Percentiles rank a stretch among this genome's conserved stretches.
phyloP scores from a whole-genome alignment of 179 eudicot genomes.

The Silene noctiflora region DNA sequence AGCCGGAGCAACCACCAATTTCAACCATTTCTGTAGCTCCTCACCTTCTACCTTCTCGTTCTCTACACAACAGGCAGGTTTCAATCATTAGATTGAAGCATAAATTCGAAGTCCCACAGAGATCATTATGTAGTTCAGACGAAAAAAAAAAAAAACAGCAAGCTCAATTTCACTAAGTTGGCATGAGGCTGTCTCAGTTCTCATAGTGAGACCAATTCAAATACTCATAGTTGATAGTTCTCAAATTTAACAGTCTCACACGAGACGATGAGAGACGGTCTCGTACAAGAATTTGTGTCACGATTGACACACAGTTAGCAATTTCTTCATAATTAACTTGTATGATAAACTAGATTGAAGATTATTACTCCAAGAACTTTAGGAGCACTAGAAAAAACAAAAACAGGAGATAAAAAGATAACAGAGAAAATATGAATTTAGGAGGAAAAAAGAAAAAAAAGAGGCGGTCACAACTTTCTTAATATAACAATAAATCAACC shows the following conservation, averaged over 20 bases:
- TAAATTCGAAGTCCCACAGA: background rate
- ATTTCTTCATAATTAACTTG: background rate
- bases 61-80: slow-evolving; percentile 34
- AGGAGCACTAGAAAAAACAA: no score
- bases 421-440: no score
- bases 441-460: background rate
- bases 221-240: no score
- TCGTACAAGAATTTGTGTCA: no score
- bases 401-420: background rate
- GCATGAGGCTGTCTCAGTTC: background rate
- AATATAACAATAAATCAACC: background rate
- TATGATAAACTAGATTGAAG: no score
- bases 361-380: no score
- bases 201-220: no score
- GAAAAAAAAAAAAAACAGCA: background rate
- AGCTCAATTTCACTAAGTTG: background rate
- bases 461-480: background rate
- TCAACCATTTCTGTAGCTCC: slow-evolving; percentile 84
- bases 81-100: background rate
- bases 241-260: no score
- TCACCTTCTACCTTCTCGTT: slow-evolving; percentile 96
- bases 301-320: background rate
- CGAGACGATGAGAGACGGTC: no score
- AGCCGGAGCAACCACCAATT: slow-evolving; percentile 78
- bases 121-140: background rate